Percentiles rank a stretch among this genome's conserved stretches.
Conservation (phyloP, 73 alveolate genomes). For the Uronychia binucleata region DNA sequence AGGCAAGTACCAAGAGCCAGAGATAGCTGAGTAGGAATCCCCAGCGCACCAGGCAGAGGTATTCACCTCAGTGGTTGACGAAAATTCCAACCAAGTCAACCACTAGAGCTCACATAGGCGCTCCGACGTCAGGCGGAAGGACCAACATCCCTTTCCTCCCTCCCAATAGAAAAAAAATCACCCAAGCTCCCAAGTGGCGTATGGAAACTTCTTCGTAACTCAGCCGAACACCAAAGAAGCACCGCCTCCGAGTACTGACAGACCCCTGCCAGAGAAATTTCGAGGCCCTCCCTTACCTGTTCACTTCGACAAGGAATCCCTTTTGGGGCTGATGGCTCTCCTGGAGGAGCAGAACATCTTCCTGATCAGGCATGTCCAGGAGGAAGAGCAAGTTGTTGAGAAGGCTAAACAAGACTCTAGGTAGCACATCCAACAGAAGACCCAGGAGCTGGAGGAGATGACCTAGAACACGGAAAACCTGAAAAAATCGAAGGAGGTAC, state of each 20-base stretch:
- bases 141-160: not conserved
- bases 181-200: conserved; percentile 8
- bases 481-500: not conserved
- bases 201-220: not conserved
- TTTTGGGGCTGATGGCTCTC: not conserved
- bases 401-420: not conserved
- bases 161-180: too few species aligned
- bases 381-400: not conserved
- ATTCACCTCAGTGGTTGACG: not conserved
- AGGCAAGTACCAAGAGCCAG: not conserved
- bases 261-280: not conserved
- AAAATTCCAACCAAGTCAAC: too few species aligned
- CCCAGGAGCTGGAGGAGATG: not conserved
- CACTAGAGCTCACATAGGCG: too few species aligned
- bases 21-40: too few species aligned
- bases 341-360: not conserved
- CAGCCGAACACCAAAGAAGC: conserved; percentile 1
- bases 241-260: not conserved
- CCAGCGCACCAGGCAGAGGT: not conserved
- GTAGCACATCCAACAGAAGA: not conserved
- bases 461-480: not conserved
- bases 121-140: too few species aligned
- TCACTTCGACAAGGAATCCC: not conserved
- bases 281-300: too few species aligned
- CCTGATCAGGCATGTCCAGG: not conserved